Evolutionary conservation across 768 basidiomycete genomes (phyloP), one percentile per base, ranked within the genome.

Genomic region (Leucocoprinus birnbaumii): DNA sequence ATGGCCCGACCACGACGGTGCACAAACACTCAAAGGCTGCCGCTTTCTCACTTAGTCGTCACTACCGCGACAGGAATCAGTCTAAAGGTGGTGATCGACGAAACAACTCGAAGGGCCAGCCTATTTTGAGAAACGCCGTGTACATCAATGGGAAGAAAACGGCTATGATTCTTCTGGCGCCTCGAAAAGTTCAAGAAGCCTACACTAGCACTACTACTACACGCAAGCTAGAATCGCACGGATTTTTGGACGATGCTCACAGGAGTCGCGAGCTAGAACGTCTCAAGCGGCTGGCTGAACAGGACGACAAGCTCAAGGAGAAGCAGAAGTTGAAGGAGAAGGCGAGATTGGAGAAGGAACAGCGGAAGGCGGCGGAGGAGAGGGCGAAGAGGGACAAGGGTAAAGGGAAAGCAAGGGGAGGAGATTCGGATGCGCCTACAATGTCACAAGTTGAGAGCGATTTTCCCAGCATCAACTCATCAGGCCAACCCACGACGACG

Each of bases 11-110:
- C 21, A 77, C 82, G 31, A 84, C 87, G 51, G 82, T 93, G 27
- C 91, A 93, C 68, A 89, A 89, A 60, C 91, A 93, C 64, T 89
- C 91, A 1, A 83, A 87, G 52, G 86, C 87, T 3, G 71, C 80
- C 26, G 91, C 88, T 0, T 91, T 91, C 68, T 91, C 90, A 0
- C 81, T 93, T 46, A 85, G 86, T 67, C 82, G 91, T 22, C 80
- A 82, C 53, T 83, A 86, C 51, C 67, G 69, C 18, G 51, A 56
- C 40, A 65, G 48, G 45, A 47, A 56, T 31, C 61, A 25, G n/a
- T 50, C 18, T 55, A 62, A 37, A 52, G 53, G 53, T 27, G 54
- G 18, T 42, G 61, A 43, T 37, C 65, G 47, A 55, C 57, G 40
- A 53, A 55, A 40, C 59, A 62, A 46, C 60, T 65, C 56, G 59